Percentiles rank a stretch among this genome's conserved stretches.
Evolutionary conservation across 345 rosid genomes (phyloP).

Genomic region (Salix exigua): DNA sequence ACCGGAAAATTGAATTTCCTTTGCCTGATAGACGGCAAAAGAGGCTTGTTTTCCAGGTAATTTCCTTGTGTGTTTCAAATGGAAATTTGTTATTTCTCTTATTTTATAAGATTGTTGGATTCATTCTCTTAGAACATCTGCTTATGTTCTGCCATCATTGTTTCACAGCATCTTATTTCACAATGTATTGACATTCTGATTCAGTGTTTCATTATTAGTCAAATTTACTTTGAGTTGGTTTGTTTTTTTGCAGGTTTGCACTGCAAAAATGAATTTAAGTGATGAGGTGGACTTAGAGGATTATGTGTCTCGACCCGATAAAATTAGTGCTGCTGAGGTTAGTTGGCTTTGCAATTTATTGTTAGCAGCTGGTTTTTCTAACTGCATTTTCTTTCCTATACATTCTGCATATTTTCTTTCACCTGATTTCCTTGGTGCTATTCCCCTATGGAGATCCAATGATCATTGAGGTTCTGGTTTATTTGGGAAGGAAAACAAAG

Average conservation of each 20-base stretch:
- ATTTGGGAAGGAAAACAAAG: not conserved
- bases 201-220: not conserved
- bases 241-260: conserved; percentile 70
- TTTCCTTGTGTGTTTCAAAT: not conserved
- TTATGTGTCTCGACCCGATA: conserved; percentile 96
- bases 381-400: not conserved
- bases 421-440: not conserved
- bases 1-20: conserved; percentile 89
- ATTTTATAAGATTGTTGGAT: not conserved
- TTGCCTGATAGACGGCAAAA: conserved; percentile 96
- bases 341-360: conserved; percentile 28
- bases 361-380: not conserved
- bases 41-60: conserved; percentile 97
- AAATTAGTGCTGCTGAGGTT: conserved; percentile 99
- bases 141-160: not conserved
- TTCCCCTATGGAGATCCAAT: not conserved
- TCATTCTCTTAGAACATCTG: not conserved
- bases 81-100: not conserved
- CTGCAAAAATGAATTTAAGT: conserved; percentile 89
- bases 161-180: not conserved
- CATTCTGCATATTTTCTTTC: not conserved
- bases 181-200: not conserved
- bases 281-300: conserved; percentile 99
- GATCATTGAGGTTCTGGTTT: not conserved
- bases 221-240: not conserved